Conservation (phyloP, 2,329 filamentous ascomycete species). For the Cladosporium sp. region DNA sequence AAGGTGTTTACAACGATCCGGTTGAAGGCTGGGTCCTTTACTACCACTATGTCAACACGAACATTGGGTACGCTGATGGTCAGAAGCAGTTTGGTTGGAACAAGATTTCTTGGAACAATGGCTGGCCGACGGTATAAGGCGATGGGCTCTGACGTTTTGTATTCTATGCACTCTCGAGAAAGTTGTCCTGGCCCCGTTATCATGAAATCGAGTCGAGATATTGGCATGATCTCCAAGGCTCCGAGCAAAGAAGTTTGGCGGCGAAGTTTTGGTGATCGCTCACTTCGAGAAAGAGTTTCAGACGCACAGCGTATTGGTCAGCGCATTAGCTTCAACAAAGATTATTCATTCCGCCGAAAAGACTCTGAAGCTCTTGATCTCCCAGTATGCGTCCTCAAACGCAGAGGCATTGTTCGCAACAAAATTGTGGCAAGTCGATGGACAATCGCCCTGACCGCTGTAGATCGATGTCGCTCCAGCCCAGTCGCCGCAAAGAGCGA, state of each 20-base stretch:
- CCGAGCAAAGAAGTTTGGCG: no score
- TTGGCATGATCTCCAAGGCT: no score
- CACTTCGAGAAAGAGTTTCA: neutral
- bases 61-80: conserved; percentile 37
- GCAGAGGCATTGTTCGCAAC: conserved; percentile 35
- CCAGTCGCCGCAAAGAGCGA: conserved; percentile 42
- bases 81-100: conserved; percentile 57
- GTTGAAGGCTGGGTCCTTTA: conserved; percentile 57
- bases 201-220: no score
- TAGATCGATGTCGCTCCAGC: conserved; percentile 35
- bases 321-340: neutral
- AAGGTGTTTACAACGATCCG: conserved; percentile 58
- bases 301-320: neutral
- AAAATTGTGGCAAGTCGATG: conserved; percentile 33
- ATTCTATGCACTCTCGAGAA: neutral
- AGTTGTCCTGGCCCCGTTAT: no score
- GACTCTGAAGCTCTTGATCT: conserved; percentile 40
- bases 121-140: conserved; percentile 45
- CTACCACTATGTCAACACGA: conserved; percentile 62
- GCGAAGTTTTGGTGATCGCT: no score
- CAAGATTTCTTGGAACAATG: conserved; percentile 49
- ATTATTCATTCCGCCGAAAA: conserved; percentile 28
- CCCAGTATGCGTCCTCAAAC: conserved; percentile 41
- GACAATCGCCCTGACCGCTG: conserved; percentile 30
- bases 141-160: neutral